phyloP scores from a whole-genome alignment of 352 stramenopile species.

The Globisporangium uncinulatum region DNA sequence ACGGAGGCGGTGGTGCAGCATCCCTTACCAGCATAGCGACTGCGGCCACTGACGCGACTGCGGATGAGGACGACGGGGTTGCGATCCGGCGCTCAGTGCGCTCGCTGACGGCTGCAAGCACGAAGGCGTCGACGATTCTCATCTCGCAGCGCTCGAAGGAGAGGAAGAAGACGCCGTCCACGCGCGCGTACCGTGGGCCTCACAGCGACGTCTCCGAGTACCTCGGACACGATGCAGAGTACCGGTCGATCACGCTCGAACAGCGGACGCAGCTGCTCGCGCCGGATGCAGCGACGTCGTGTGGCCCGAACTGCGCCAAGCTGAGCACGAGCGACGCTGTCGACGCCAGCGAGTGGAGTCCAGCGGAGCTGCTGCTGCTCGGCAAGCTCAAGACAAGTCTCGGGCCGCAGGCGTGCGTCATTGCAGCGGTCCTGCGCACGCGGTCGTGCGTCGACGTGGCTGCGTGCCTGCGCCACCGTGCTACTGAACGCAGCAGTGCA shows the following conservation, averaged over 20 bases:
- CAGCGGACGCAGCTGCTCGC: slow-evolving; percentile 21
- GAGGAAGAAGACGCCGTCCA: slow-evolving; percentile 23
- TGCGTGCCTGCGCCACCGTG: slow-evolving; percentile 9
- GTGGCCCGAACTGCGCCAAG: slow-evolving; percentile 24
- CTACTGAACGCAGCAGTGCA: no score
- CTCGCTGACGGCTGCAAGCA: slow-evolving; percentile 45
- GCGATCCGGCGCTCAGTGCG: slow-evolving; percentile 30
- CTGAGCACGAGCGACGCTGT: background rate
- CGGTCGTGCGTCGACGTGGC: slow-evolving; percentile 41
- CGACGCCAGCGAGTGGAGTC: slow-evolving; percentile 20
- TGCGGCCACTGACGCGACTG: slow-evolving; percentile 2
- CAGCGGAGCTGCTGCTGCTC: slow-evolving; percentile 35
- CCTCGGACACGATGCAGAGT: slow-evolving; percentile 39
- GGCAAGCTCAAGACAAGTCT: slow-evolving; percentile 31
- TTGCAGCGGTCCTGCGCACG: slow-evolving; percentile 31
- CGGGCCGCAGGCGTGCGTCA: slow-evolving; percentile 32
- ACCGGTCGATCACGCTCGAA: slow-evolving; percentile 33
- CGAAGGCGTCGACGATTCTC: slow-evolving; percentile 40
- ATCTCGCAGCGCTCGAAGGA: slow-evolving; percentile 20
- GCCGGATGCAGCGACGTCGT: slow-evolving; percentile 11
- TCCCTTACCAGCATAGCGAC: slow-evolving; percentile 2
- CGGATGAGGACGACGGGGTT: slow-evolving; percentile 11
- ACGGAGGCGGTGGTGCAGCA: slow-evolving; percentile 1
- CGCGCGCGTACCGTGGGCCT: slow-evolving; percentile 21
- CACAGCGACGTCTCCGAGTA: slow-evolving; percentile 51